A percentile compares a stretch with the other conserved stretches of the same genome.
Conservation (phyloP, 2,329 filamentous ascomycete genomes). For the Nigrospora oryzae region DNA sequence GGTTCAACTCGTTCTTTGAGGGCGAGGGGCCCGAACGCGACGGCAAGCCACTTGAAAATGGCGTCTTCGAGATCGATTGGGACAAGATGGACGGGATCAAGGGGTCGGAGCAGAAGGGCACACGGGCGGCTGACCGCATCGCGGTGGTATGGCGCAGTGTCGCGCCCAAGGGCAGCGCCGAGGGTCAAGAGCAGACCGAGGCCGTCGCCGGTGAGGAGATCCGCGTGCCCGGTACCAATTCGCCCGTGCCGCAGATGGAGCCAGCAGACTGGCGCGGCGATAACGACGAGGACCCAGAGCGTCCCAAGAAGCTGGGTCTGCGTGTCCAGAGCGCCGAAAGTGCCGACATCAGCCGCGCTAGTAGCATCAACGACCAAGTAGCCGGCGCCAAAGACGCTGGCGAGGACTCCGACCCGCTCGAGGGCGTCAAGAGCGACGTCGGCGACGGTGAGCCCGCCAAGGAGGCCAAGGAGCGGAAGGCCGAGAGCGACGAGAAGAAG, state of each 20-base stretch:
- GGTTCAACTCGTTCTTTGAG: conserved; percentile 96
- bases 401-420: conserved; percentile 7
- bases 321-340: conserved; percentile 57
- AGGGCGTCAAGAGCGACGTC: conserved; percentile 4
- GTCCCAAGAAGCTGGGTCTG: conserved; percentile 60
- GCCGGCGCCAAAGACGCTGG: conserved; percentile 9
- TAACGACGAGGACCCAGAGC: conserved; percentile 33
- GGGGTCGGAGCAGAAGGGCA: conserved; percentile 75
- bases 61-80: conserved; percentile 51
- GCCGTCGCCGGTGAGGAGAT: conserved; percentile 34
- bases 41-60: conserved; percentile 59
- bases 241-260: conserved; percentile 60
- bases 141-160: conserved; percentile 72
- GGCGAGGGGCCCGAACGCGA: conserved; percentile 63
- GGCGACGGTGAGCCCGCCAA: conserved; percentile 1
- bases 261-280: conserved; percentile 70
- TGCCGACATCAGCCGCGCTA: conserved; percentile 62
- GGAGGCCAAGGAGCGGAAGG: conserved; percentile 1
- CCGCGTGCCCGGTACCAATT: conserved; percentile 55
- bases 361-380: conserved; percentile 47
- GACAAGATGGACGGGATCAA: conserved; percentile 87
- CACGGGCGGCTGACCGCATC: conserved; percentile 70
- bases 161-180: conserved; percentile 11
- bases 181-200: conserved; percentile 7
- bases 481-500: conserved; percentile 8